A percentile compares a stretch with the other conserved stretches of the same genome.
These are phyloP conservation scores for Juncus effusus DNA, from an alignment of 176 grass and related monocot genomes.

Conservation along the genomic window DNA sequence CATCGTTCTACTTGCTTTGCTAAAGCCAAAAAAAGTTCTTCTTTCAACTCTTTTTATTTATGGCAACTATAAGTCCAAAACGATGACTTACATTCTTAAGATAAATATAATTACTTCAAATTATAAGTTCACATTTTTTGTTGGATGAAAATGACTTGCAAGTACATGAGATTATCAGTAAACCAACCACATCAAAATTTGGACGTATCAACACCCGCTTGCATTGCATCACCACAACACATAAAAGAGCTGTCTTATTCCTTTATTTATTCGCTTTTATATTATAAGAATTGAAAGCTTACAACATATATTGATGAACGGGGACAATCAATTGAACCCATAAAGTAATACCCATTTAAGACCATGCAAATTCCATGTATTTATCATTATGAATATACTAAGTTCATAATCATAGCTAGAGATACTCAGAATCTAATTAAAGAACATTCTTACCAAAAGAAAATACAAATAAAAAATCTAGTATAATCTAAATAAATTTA, in stretches of 20 bases:
- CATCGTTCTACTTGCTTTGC: neutral
- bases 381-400: neutral
- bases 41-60: too few species aligned
- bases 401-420: neutral
- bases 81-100: too few species aligned
- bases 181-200: too few species aligned
- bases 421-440: neutral
- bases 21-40: neutral
- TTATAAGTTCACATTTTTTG: too few species aligned
- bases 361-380: neutral
- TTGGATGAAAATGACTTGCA: too few species aligned
- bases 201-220: too few species aligned
- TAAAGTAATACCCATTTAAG: conserved; percentile 1
- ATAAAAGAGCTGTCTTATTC: too few species aligned
- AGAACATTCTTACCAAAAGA: neutral
- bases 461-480: neutral
- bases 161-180: too few species aligned
- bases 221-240: too few species aligned
- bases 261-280: neutral
- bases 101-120: too few species aligned
- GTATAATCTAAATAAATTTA: conserved; percentile 15
- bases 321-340: neutral
- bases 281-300: conserved; percentile 2
- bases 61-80: too few species aligned
- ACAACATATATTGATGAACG: neutral